Evolutionary conservation across 768 basidiomycete genomes (phyloP).

Genomic region (Mycena polygramma): DNA sequence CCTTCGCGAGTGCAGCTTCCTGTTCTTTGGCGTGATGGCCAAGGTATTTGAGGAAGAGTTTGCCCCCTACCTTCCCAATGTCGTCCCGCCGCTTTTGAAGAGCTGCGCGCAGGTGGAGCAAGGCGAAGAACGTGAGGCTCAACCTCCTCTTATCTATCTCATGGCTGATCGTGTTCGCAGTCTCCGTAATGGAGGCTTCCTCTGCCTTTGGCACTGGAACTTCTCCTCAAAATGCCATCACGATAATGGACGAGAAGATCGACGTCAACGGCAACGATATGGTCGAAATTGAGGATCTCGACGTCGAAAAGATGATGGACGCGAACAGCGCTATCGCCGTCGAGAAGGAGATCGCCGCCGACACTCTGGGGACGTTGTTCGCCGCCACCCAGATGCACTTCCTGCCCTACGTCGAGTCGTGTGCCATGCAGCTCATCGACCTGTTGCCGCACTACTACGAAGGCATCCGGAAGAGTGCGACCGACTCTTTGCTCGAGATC

Average conservation of each 20-base stretch:
- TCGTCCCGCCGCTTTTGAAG: conserved; percentile 86
- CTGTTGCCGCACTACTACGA: conserved; percentile 95
- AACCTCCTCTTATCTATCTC: conserved; percentile 2
- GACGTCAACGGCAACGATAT: conserved; percentile 70
- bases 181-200: conserved; percentile 66
- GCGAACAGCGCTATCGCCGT: conserved; percentile 97
- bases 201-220: conserved; percentile 80
- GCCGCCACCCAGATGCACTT: conserved; percentile 84
- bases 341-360: conserved; percentile 99
- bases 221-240: conserved; percentile 78
- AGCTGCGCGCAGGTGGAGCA: conserved; percentile 90
- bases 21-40: conserved; percentile 99
- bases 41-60: conserved; percentile 96
- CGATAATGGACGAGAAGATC: conserved; percentile 63
- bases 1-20: conserved; percentile 94
- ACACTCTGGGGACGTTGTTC: conserved; percentile 94
- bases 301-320: conserved; percentile 89
- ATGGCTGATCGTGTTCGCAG: conserved; percentile 47
- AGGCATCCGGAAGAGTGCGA: conserved; percentile 94
- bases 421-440: conserved; percentile 80
- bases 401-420: conserved; percentile 91
- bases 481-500: conserved; percentile 89
- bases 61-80: conserved; percentile 84
- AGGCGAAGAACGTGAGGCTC: conserved; percentile 70
- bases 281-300: conserved; percentile 81